phyloP scores from a whole-genome alignment of 129 eudicot genomes.

The Daucus carota region DH1_v3.0 NC_030384.2:40294001-40294500 shows the following conservation, averaged over 20 bases:
- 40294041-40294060: slow-evolving; percentile 74
- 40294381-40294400: slow-evolving; percentile 84
- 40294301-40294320: slow-evolving; percentile 45
- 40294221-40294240: background rate
- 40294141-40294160: background rate
- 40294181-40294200: background rate
- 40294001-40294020: slow-evolving; percentile 37
- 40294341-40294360: slow-evolving; percentile 52
- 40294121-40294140: background rate
- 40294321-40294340: slow-evolving; percentile 63
- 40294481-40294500: slow-evolving; percentile 9
- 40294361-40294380: slow-evolving; percentile 83
- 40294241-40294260: background rate
- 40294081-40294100: background rate
- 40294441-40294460: background rate
- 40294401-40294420: slow-evolving; percentile 27
- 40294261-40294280: slow-evolving; percentile 39
- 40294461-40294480: slow-evolving; percentile 11
- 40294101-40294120: background rate
- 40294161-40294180: background rate
- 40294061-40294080: background rate
- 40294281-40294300: slow-evolving; percentile 59
- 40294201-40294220: background rate
- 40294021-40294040: slow-evolving; percentile 47
- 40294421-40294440: slow-evolving; percentile 28